Base-by-base conservation (phyloP, 2,329 filamentous ascomycete species). In the Epichloe baconii region DNA sequence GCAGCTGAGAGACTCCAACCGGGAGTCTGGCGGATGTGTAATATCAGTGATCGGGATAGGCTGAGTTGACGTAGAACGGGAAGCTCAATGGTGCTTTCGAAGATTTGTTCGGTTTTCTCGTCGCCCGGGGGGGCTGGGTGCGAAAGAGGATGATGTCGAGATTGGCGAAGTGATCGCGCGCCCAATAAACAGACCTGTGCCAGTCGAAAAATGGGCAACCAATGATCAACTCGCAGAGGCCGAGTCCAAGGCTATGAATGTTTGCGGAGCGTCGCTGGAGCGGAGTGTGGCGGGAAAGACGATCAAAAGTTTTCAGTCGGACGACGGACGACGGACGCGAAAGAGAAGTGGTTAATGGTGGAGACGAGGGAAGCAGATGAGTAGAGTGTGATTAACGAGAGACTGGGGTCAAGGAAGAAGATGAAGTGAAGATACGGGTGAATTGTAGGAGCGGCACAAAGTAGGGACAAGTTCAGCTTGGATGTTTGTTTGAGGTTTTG, bases 1-100 rank as follows among this genome's bases (percentile, higher is more conserved):
- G 59, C 64, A 58, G 61, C 56, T 38, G 49, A 51, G 48, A 48
- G 63, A 67, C 65, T 64, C 66, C 64, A 54, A 54, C 64, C 64
- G 62, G 64, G 67, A 70, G 68, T 64, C 65, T 44, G 14, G 47
- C 51, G 48, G 48, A 31, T 8, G 36, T 10, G 23, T 17, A 36
- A 14, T 48, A 11, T 41, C 41, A 36, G 17, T 31, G 14, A 11
- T 37, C 7, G 23, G 15, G 10, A 14, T 2, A 8, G 17, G 7
- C 23, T 37, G 26, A n/a, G n/a, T 48, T 11, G 38, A 17, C n/a
- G 38, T 35, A 23, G 8, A 23, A n/a, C 23, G 5, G 12, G 23
- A 21, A 34, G 36, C 15, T 31, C 12, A 11, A 17, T 40, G 21
- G 10, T 7, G 15, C 19, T 15, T 17, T 14, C 8, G 26, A 31